Evolutionary conservation across 129 eudicot genomes (phyloP).

Genomic region (Kitagawia praeruptora): DNA sequence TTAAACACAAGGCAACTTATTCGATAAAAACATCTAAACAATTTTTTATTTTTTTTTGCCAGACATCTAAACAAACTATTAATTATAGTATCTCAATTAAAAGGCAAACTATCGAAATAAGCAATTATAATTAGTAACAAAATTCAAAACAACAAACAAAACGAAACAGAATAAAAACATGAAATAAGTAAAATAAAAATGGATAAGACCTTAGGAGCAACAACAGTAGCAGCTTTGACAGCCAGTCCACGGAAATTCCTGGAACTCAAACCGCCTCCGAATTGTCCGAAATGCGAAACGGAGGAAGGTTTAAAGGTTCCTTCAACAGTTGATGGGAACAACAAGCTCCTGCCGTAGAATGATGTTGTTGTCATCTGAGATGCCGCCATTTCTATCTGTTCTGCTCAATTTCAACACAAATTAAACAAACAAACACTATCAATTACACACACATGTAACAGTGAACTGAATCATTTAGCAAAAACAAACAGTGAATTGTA

Average conservation of each 20-base stretch:
- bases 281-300: slow-evolving; percentile 35
- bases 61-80: no score
- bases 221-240: slow-evolving; percentile 76
- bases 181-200: not conserved
- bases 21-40: not conserved
- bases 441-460: not conserved
- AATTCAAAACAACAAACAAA: not conserved
- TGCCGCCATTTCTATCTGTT: slow-evolving; percentile 46
- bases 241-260: slow-evolving; percentile 54
- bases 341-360: slow-evolving; percentile 34
- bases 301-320: slow-evolving; percentile 52
- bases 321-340: slow-evolving; percentile 43
- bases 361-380: slow-evolving; percentile 59
- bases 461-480: no score
- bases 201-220: slow-evolving; percentile 70
- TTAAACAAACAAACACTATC: not conserved
- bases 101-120: not conserved
- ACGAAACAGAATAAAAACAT: not conserved
- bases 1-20: not conserved
- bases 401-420: not conserved
- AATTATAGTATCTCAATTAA: not conserved
- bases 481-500: no score
- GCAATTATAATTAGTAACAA: not conserved
- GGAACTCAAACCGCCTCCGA: slow-evolving; percentile 24
- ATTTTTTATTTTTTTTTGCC: no score